phyloP scores from a whole-genome alignment of 768 basidiomycete genomes.

The Termitomyces sp. region DNA sequence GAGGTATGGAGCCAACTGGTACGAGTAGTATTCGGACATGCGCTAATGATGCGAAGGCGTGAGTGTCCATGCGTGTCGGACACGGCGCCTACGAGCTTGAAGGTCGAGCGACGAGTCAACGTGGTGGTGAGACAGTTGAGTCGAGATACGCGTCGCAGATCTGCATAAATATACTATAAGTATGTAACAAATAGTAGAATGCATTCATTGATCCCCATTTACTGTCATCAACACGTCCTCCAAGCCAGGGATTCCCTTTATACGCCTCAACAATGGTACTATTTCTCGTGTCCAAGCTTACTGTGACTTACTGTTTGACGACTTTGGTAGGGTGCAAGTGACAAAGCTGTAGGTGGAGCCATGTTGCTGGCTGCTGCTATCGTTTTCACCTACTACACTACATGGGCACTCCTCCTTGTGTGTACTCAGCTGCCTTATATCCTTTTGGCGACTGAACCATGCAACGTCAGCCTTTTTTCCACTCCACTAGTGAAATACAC shows the following conservation, averaged over 20 bases:
- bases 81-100: conserved; percentile 4
- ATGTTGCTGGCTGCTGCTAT: conserved; percentile 77
- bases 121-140: not conserved
- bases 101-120: not conserved
- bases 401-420: conserved; percentile 87
- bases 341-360: conserved; percentile 71
- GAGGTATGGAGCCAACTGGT: conserved; percentile 75
- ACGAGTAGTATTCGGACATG: conserved; percentile 82
- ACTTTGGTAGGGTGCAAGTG: conserved; percentile 61
- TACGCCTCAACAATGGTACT: conserved; percentile 12
- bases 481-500: conserved; percentile 67
- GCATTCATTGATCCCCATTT: not conserved
- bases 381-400: conserved; percentile 86
- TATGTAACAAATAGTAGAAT: not conserved
- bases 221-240: conserved; percentile 2
- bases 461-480: conserved; percentile 69
- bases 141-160: not conserved
- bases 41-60: conserved; percentile 77
- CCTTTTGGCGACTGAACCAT: conserved; percentile 7
- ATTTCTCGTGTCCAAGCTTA: conserved; percentile 2
- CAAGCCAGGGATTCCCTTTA: conserved; percentile 3
- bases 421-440: conserved; percentile 19
- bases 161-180: not conserved
- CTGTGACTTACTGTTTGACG: conserved; percentile 1
- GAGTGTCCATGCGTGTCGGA: conserved; percentile 49